Evolutionary conservation across 768 basidiomycete species (phyloP).

Genomic region (Hysterangium stoloniferum): DNA sequence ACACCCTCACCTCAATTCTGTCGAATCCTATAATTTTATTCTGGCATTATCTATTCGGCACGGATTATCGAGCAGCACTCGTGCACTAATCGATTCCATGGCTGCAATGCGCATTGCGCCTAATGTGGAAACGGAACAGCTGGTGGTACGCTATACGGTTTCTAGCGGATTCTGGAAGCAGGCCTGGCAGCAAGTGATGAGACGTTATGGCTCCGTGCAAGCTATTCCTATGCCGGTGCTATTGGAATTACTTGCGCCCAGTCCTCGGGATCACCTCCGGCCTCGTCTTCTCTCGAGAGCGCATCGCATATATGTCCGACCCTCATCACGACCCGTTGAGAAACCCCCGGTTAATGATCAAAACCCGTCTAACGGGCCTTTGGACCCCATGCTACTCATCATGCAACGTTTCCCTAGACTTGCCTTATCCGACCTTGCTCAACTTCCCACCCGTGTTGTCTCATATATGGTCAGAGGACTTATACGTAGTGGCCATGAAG

Average conservation of each 20-base stretch:
- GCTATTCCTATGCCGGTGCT: not conserved
- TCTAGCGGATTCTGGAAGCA: not conserved
- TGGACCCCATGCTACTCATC: not conserved
- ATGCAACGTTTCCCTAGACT: slow-evolving; percentile 25
- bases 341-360: not conserved
- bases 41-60: slow-evolving; percentile 7
- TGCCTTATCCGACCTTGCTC: slow-evolving; percentile 25
- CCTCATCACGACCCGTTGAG: not conserved
- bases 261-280: not conserved
- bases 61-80: not conserved
- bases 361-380: not conserved
- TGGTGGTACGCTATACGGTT: slow-evolving; percentile 3
- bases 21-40: slow-evolving; percentile 9
- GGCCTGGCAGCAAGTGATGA: slow-evolving; percentile 7
- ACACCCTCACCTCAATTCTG: slow-evolving; percentile 2
- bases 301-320: not conserved
- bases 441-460: slow-evolving; percentile 36
- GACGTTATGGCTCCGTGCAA: not conserved
- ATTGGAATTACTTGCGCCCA: slow-evolving; percentile 9
- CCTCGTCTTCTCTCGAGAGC: not conserved
- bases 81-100: not conserved
- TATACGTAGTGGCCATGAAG: slow-evolving; percentile 32
- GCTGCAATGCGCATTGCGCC: slow-evolving; percentile 3
- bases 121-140: slow-evolving; percentile 1
- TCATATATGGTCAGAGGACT: slow-evolving; percentile 40